phyloP scores from a whole-genome alignment of 2,329 filamentous ascomycete genomes.

The Chaetomium olivaceum region DNA sequence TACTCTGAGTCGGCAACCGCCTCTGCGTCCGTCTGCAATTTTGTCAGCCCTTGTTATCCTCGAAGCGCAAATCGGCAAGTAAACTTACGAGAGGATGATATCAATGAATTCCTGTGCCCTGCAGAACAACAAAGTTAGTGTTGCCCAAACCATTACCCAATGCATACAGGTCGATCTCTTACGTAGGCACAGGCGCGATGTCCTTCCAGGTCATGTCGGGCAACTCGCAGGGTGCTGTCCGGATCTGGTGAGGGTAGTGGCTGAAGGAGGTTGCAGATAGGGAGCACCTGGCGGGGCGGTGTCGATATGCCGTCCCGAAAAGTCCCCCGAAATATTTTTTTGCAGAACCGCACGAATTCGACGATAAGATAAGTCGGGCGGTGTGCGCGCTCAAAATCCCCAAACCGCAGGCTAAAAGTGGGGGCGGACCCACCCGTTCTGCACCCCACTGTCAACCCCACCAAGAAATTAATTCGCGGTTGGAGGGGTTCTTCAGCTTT shows the following conservation, averaged over 20 bases:
- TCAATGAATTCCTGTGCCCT: constrained; percentile 87
- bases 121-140: constrained; percentile 36
- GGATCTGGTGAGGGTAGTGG: constrained; percentile 20
- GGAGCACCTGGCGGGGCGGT: constrained; percentile 30
- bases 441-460: constrained; percentile 15
- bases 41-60: constrained; percentile 14
- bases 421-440: constrained; percentile 1
- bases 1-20: constrained; percentile 80
- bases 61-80: not conserved
- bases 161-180: constrained; percentile 16
- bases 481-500: constrained; percentile 20
- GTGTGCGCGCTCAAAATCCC: constrained; percentile 20
- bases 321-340: constrained; percentile 33
- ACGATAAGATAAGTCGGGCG: constrained; percentile 33
- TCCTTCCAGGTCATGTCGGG: constrained; percentile 37
- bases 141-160: not conserved
- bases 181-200: constrained; percentile 36
- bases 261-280: constrained; percentile 14
- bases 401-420: not conserved
- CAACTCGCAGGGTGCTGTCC: constrained; percentile 24
- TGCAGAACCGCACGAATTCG: constrained; percentile 23
- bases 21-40: constrained; percentile 76
- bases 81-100: constrained; percentile 68
- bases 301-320: constrained; percentile 24
- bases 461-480: constrained; percentile 25